Conservation (phyloP, 176 grass and related monocot species). For the Lolium rigidum region DNA sequence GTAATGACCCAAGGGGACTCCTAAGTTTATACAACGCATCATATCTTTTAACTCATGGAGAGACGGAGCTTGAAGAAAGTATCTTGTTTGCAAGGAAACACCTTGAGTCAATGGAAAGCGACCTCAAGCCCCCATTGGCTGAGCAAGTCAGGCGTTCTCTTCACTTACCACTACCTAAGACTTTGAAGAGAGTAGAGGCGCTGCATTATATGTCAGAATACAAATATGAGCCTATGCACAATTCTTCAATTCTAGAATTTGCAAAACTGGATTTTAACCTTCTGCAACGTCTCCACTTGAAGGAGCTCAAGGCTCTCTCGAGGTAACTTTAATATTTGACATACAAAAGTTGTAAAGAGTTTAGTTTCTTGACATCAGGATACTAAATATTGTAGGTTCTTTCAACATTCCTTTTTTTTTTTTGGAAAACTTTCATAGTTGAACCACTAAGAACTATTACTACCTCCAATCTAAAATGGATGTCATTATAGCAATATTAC, state of each 20-base stretch:
- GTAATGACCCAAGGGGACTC: slow-evolving; percentile 35
- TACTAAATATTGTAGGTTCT: too few relatives aligned
- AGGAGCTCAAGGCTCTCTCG: slow-evolving; percentile 34
- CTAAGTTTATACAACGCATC: slow-evolving; percentile 46
- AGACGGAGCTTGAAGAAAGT: slow-evolving; percentile 31
- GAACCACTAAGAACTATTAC: background rate
- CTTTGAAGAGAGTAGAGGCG: slow-evolving; percentile 29
- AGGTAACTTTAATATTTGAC: slow-evolving; percentile 17
- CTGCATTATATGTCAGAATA: slow-evolving; percentile 36
- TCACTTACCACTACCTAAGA: slow-evolving; percentile 35
- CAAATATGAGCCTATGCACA: background rate
- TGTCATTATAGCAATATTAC: too few relatives aligned
- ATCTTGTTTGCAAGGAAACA: slow-evolving; percentile 21
- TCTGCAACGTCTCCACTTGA: slow-evolving; percentile 36
- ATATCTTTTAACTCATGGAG: slow-evolving; percentile 32
- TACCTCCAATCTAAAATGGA: too few relatives aligned
- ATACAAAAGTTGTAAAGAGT: background rate
- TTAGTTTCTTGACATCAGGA: too few relatives aligned
- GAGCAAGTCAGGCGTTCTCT: slow-evolving; percentile 36
- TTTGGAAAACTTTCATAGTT: background rate
- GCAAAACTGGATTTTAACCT: slow-evolving; percentile 40
- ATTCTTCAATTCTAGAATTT: slow-evolving; percentile 28
- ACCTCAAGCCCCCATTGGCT: slow-evolving; percentile 5
- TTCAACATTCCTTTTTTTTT: too few relatives aligned
- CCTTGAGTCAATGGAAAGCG: slow-evolving; percentile 14